phyloP scores from a whole-genome alignment of 1,284 basidiomycete genomes.

The Ceratobasidium papillatum region DNA sequence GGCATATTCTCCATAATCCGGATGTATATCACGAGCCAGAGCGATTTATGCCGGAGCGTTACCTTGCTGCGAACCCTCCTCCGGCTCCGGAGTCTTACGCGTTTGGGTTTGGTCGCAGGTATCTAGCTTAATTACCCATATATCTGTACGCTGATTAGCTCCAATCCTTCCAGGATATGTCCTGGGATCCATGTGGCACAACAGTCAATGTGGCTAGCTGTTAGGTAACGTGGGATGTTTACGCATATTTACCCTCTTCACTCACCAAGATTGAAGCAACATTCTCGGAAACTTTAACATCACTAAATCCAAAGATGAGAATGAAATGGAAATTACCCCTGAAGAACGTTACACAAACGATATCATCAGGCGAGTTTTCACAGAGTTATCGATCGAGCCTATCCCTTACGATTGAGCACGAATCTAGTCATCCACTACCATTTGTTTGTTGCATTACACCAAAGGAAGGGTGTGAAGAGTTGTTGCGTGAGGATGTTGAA shows the following conservation, averaged over 20 bases:
- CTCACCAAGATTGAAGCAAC: neutral
- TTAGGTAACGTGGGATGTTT: neutral
- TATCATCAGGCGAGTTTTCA: constrained; percentile 7
- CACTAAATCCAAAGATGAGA: constrained; percentile 12
- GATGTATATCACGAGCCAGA: constrained; percentile 5
- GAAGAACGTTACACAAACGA: constrained; percentile 21
- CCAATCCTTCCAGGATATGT: neutral
- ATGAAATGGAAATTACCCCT: constrained; percentile 6
- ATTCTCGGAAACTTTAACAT: neutral
- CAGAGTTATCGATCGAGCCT: neutral
- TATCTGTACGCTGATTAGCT: neutral
- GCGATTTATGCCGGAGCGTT: constrained; percentile 3
- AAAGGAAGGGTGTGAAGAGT: constrained; percentile 2
- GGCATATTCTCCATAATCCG: constrained; percentile 6
- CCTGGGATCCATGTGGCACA: constrained; percentile 12
- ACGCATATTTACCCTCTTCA: neutral
- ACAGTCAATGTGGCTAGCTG: constrained; percentile 20
- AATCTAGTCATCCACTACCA: constrained; percentile 17
- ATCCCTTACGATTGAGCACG: neutral
- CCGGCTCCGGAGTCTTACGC: neutral
- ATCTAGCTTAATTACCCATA: too few relatives aligned
- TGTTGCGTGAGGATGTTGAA: constrained; percentile 10
- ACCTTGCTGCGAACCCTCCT: neutral
- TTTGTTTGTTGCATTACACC: constrained; percentile 7
- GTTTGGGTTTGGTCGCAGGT: constrained; percentile 22